Base-by-base conservation (phyloP, 1,284 basidiomycete species). In the Marasmius sp. region DNA sequence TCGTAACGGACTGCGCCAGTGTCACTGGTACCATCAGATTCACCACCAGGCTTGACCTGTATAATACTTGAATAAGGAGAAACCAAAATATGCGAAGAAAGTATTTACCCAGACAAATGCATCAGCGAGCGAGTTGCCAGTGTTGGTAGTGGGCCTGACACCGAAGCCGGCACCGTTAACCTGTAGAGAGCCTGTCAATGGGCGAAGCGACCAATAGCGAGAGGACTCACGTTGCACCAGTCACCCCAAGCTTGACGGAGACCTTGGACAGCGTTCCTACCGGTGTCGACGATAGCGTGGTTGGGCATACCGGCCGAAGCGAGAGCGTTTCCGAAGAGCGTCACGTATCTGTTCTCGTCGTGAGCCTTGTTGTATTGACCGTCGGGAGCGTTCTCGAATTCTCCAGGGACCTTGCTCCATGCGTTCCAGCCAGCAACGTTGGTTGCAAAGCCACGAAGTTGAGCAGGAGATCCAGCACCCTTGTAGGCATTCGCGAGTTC, bases 21-120 rank as follows among this genome's bases (percentile, higher is more conserved):
- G 72, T 84, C 78, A 60, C 76, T 79, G 18, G 81, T 83, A 57
- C 81, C 81, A 69, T 83, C 82, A 47, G 72, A 77, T 70, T 83
- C 81, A 60, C 81, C 81, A 71, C 80, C 80, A 59, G 81, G 81
- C 74, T 84, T 83, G 64, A 80, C 79, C 48, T 50, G 27, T 50
- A 33, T 52, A 6, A 33, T n/a, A 3, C 14, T 16, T 27, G 50
- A 27, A 1, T 2, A 33, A 10, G 18, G 50, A 10, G 27, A 36
- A 14, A 4, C 14, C 22, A 3, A 3, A 10, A 33, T 16, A n/a
- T 16, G 11, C 6, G 27, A 52, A 52, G 20, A 34, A 27, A 52
- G 9, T 16, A 34, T n/a, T 33, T 34, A 22, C 52, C 81, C 81
- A 83, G 65, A 82, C 80, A 68, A 82, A 76, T 51, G 80, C 73